Conservation (phyloP, 2,329 filamentous ascomycete genomes). For the Coniochaeta sp. region DNA sequence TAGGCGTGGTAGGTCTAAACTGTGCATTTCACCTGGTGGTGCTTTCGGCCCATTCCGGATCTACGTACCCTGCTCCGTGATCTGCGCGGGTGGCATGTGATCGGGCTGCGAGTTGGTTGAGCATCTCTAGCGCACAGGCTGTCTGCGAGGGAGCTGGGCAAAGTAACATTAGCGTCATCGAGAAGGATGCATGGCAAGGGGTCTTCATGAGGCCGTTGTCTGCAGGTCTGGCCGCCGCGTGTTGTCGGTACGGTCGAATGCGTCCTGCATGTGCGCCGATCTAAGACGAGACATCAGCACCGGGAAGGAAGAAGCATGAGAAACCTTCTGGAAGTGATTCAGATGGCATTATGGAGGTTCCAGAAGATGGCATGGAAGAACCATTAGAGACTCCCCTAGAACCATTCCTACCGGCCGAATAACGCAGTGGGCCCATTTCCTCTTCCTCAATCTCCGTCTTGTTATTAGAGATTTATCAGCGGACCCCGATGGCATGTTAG, state of each 20-base stretch:
- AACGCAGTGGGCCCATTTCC: background rate
- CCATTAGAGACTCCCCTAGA: background rate
- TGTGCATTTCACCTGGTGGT: background rate
- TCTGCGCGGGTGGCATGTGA: no score
- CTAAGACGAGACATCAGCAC: background rate
- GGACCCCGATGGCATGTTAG: background rate
- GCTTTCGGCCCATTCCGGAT: constrained; percentile 1
- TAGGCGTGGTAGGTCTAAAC: no score
- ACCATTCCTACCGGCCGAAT: background rate
- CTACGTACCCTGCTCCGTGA: no score
- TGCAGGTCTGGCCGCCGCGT: no score
- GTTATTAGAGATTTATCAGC: constrained; percentile 2
- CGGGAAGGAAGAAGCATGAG: background rate
- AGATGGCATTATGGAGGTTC: background rate
- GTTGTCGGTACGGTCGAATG: no score
- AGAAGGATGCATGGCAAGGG: no score
- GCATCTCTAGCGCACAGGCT: no score
- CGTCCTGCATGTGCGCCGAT: no score
- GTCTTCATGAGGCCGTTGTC: no score
- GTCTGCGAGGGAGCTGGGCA: no score
- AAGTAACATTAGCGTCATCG: no score
- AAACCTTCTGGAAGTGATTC: background rate
- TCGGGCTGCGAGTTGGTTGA: no score
- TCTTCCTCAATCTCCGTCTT: background rate
- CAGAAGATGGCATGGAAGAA: background rate